These are phyloP conservation scores for Calonectria fujianensis DNA, from an alignment of 2,329 filamentous ascomycete species.

Conservation along the genomic window DNA sequence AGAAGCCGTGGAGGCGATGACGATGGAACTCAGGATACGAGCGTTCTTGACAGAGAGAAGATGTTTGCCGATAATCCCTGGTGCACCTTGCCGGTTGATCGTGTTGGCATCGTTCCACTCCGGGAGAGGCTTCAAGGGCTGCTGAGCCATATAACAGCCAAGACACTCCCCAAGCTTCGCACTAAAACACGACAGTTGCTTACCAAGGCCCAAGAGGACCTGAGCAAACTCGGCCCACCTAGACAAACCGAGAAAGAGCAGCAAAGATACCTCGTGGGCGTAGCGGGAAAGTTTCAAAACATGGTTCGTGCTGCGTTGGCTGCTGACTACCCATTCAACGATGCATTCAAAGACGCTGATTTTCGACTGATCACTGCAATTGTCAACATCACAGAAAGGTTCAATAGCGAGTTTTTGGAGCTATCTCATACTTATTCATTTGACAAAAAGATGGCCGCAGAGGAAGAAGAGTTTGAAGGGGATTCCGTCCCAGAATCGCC, in stretches of 20 bases:
- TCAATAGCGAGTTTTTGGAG: background rate
- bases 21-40: background rate
- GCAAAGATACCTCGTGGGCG: background rate
- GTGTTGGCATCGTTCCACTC: background rate
- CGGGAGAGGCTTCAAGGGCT: background rate
- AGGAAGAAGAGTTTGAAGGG: background rate
- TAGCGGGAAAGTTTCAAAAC: background rate
- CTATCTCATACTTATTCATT: background rate
- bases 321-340: background rate
- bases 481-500: background rate
- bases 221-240: background rate
- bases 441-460: background rate
- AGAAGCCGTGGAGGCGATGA: constrained; percentile 1
- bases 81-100: background rate
- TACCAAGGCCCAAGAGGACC: background rate
- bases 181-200: constrained; percentile 7
- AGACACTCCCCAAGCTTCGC: background rate
- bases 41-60: background rate
- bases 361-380: background rate
- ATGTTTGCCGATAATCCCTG: background rate
- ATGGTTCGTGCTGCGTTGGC: background rate
- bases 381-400: background rate
- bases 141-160: background rate
- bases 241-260: background rate
- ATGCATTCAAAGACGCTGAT: background rate